Base-by-base conservation (phyloP, 768 basidiomycete species). In the Hygrocybe punicea region DNA sequence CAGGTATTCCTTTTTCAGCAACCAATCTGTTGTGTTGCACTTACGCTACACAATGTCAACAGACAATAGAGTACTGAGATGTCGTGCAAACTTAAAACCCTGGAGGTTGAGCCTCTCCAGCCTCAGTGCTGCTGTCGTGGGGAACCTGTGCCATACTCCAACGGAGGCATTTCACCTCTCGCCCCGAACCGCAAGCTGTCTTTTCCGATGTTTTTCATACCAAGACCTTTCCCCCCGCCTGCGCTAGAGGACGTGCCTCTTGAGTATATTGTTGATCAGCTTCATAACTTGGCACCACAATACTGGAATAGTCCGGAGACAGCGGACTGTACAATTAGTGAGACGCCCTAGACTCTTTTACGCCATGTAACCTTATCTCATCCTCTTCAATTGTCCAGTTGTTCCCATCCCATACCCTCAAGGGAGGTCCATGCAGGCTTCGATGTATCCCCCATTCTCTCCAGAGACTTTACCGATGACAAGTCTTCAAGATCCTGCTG, bases 281-380 rank as follows among this genome's bases (percentile, higher is more conserved):
- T 91, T 40, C 86, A 81, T 70, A 74, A 71, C 65, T 74, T 90
- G 51, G 89, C 87, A 13, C 73, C 82, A 19, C 73, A 78, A 47
- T 89, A 85, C 72, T 90, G 89, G 89, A 81, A 85, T 65, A 87
- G 83, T 60, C 79, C 83, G 57, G 85, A 88, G 62, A 87, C 84
- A 1, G 82, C 89, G 8, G 87, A 92, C 70, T 92, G 89, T 70
- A 89, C 89, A 14, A 78, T 91, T 56, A 79, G 90, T 90, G 63
- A 34, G 81, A 71, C 34, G 2, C 3, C n/a, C 37, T 13, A 49
- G 35, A 21, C 33, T 17, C 19, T 58, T 29, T 29, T 19, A 4
- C 17, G 35, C 51, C 39, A 36, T 39, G 6, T 56, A 16, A 14
- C 55, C 33, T 58, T 45, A 52, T 46, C n/a, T n/a, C 56, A 59